Evolutionary conservation across 2,329 filamentous ascomycete species (phyloP), one percentile per base, ranked within the genome.

Genomic region (Ramularia endophylla): DNA sequence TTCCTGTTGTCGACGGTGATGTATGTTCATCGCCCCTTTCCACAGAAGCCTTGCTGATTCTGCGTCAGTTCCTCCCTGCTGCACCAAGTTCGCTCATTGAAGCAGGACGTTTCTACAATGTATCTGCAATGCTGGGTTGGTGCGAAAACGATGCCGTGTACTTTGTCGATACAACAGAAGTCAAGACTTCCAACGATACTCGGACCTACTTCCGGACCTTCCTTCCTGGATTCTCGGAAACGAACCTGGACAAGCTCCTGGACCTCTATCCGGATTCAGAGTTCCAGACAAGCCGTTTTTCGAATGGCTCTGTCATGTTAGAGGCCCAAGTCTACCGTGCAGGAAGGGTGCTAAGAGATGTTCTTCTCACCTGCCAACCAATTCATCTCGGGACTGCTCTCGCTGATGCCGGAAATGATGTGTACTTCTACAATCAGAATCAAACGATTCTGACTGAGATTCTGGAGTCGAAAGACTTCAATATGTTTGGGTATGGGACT

Each of bases 341-440:
- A 4, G 66, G 71, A 0, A 61, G 69, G 22, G 66, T 73, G 16
- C 70, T 75, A 48, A 61, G 74, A 11, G 75, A 78, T 53, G 68
- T 77, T 30, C 36, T 74, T 20, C 71, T 76, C 65, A 60, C 63
- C 0, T 77, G 73, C 55, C 66, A 69, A 29, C 66, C 72, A 1
- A 50, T 73, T 7, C 63, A 64, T 36, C 67, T 68, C 38, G 71
- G 62, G 2, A 48, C 61, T 20, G 60, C 65, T 1, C 57, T 74
- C 17, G 59, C 65, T 1, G 45, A 56, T 11, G 59, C 57, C 18
- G 63, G 59, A 3, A 65, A 64, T 44, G 51, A 56, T 4, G 68
- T 73, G 4, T 77, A 70, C 51, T 56, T 75, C 2, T 76, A 71
- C 54, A 59, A 69, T 44, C 72, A 70, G 60, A 78, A 78, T 54